These are phyloP conservation scores for Paramecium octaurelia DNA, from an alignment of 73 alveolate genomes.

Conservation along the genomic window DNA sequence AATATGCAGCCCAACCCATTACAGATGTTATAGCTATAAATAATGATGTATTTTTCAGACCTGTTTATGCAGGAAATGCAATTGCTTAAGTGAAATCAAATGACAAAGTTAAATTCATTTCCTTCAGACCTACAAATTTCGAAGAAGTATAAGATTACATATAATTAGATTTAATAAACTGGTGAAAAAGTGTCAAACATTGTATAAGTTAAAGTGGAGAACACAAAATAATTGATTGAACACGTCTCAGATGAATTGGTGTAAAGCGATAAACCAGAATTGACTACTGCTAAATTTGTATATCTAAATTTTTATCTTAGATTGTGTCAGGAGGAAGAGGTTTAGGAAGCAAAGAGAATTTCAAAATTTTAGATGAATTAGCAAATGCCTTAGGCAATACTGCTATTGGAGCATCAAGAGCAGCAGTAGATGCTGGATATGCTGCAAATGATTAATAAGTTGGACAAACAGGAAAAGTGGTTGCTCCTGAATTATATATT, in stretches of 20 bases:
- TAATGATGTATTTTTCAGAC: conserved; percentile 78
- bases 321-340: conserved; percentile 89
- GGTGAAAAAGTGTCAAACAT: conserved; percentile 59
- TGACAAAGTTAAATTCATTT: conserved; percentile 64
- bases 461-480: conserved; percentile 96
- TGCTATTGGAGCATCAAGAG: conserved; percentile 93
- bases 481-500: conserved; percentile 93
- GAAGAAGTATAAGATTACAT: conserved; percentile 61
- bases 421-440: conserved; percentile 96
- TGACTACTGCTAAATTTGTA: conserved; percentile 81
- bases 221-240: not conserved
- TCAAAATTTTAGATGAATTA: conserved; percentile 70
- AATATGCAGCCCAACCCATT: conserved; percentile 79
- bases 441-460: conserved; percentile 86
- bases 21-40: conserved; percentile 80
- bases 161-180: conserved; percentile 52
- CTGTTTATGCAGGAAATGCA: conserved; percentile 96
- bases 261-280: conserved; percentile 77
- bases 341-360: conserved; percentile 77
- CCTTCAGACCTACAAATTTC: conserved; percentile 81
- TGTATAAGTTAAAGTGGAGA: not conserved
- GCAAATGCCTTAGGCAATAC: conserved; percentile 74
- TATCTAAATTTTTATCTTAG: not conserved
- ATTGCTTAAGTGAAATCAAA: conserved; percentile 71
- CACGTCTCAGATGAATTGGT: conserved; percentile 66